Conservation (phyloP, 495 filamentous ascomycete genomes). For the Penicillium tannophilum region DNA sequence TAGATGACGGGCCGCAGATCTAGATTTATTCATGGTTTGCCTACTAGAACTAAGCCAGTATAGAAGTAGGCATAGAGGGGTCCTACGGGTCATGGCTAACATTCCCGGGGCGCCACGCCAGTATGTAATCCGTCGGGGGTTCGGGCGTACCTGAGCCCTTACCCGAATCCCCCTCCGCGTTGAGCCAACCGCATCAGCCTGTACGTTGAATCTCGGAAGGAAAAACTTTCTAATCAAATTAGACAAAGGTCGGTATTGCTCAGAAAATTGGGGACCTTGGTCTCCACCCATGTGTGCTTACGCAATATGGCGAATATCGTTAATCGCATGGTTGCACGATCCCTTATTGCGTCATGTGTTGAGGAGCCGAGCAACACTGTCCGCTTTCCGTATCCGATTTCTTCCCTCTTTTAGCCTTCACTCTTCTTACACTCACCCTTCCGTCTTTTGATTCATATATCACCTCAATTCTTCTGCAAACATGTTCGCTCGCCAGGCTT, state of each 20-base stretch:
- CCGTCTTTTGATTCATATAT: constrained; percentile 14
- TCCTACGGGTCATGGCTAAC: background rate
- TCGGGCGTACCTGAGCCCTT: background rate
- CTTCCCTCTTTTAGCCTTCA: constrained; percentile 22
- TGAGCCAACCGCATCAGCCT: background rate
- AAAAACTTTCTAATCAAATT: background rate
- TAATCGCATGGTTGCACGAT: background rate
- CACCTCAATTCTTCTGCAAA: constrained; percentile 20
- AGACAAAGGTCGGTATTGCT: background rate
- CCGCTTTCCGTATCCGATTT: constrained; percentile 33
- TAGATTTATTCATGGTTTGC: background rate
- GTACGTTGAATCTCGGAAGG: background rate
- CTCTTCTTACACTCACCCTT: constrained; percentile 12
- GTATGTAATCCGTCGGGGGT: background rate
- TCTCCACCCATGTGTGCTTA: constrained; percentile 1
- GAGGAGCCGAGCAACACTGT: constrained; percentile 22
- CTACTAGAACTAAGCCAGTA: background rate
- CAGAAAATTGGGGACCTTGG: constrained; percentile 8
- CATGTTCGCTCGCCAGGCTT: constrained; percentile 54
- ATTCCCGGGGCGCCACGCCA: constrained; percentile 3
- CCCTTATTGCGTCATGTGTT: constrained; percentile 32
- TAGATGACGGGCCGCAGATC: background rate
- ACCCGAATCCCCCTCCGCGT: background rate
- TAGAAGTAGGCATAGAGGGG: background rate
- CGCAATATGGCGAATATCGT: constrained; percentile 12